phyloP scores from a whole-genome alignment of 2,329 filamentous ascomycete genomes.

The Colletotrichum cordylinicola region DNA sequence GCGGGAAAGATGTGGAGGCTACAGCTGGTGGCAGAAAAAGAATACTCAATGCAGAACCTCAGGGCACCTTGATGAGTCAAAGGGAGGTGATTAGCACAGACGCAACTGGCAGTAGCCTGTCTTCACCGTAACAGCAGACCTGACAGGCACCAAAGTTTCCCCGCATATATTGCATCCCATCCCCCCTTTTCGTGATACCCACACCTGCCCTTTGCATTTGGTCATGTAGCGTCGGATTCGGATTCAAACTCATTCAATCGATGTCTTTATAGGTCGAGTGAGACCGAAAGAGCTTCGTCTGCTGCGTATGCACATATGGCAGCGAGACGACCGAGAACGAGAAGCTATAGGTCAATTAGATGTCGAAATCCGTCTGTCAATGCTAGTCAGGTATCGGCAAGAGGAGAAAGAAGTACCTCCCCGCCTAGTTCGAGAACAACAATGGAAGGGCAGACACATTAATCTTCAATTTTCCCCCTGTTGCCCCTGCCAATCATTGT shows the following conservation, averaged over 20 bases:
- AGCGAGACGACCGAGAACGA: background rate
- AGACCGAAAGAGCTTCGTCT: background rate
- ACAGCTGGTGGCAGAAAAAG: background rate
- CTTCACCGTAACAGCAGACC: background rate
- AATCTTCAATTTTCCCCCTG: background rate
- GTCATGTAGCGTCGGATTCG: background rate
- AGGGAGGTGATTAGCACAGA: background rate
- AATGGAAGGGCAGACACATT: background rate
- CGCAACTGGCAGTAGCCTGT: background rate
- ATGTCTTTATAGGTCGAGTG: background rate
- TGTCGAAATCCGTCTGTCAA: background rate
- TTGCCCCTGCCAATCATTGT: background rate
- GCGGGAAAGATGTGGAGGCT: background rate
- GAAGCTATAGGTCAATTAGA: background rate
- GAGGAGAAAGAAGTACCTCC: background rate
- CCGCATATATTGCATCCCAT: background rate
- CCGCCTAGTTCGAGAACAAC: background rate
- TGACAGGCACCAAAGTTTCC: background rate
- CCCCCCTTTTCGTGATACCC: background rate
- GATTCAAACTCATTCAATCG: background rate
- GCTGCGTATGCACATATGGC: background rate
- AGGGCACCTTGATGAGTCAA: background rate
- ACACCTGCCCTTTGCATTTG: background rate
- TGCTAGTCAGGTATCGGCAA: background rate
- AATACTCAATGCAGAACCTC: background rate